Percentiles rank a stretch among this genome's conserved stretches.
Conservation (phyloP, 2,329 filamentous ascomycete species). For the Delphinella strobiligena region DNA sequence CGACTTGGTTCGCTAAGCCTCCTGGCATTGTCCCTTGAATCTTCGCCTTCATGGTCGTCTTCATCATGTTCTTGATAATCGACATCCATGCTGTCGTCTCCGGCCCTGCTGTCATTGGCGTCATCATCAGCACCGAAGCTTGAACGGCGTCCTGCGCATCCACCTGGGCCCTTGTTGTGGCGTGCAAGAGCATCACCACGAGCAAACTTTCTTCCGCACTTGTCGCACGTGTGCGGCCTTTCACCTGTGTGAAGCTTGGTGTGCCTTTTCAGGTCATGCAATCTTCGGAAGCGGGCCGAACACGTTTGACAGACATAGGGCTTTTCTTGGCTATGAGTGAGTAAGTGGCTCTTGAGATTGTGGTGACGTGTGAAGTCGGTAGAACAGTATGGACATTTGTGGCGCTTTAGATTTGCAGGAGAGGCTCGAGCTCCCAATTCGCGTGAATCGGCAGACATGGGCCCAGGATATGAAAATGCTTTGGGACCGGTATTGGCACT, state of each 20-base stretch:
- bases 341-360: constrained; percentile 90
- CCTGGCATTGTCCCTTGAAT: constrained; percentile 36
- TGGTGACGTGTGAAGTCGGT: constrained; percentile 96
- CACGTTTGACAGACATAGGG: constrained; percentile 92
- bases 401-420: constrained; percentile 63
- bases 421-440: constrained; percentile 48
- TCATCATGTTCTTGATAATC: constrained; percentile 46
- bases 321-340: constrained; percentile 97
- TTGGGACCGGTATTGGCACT: constrained; percentile 32
- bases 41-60: constrained; percentile 47
- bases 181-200: constrained; percentile 87
- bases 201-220: constrained; percentile 89
- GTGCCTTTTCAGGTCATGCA: constrained; percentile 93
- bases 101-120: constrained; percentile 29
- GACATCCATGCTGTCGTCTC: constrained; percentile 50
- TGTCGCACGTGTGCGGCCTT: constrained; percentile 85
- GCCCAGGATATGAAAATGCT: constrained; percentile 53
- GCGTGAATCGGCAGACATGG: constrained; percentile 34
- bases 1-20: constrained; percentile 63
- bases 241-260: constrained; percentile 95
- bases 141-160: constrained; percentile 80
- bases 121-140: constrained; percentile 78
- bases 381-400: constrained; percentile 92
- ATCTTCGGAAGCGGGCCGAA: constrained; percentile 76
- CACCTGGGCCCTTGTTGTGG: constrained; percentile 90